Conservation (phyloP, 768 basidiomycete genomes). For the Boletus rubroflammeus region DNA sequence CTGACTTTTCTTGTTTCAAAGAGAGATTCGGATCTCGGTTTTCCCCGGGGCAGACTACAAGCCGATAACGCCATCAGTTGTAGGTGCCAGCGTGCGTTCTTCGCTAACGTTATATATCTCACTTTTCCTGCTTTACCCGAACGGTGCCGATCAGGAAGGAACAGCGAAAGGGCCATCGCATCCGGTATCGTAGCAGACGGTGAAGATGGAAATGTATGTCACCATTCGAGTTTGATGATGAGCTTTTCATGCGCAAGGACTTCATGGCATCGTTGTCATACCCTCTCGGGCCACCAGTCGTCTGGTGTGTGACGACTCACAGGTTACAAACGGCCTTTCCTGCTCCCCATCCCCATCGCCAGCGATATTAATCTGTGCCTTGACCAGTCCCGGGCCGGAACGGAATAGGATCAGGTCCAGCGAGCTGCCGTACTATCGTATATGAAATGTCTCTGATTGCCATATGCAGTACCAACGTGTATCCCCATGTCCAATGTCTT, state of each 20-base stretch:
- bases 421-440: background rate
- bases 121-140: background rate
- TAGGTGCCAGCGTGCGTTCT: background rate
- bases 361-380: background rate
- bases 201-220: background rate
- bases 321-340: background rate
- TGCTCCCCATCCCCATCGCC: background rate
- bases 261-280: background rate
- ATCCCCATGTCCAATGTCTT: background rate
- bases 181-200: background rate
- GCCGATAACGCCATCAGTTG: constrained; percentile 1
- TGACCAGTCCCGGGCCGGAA: background rate
- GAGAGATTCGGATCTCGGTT: constrained; percentile 16
- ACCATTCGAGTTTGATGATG: background rate
- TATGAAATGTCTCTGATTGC: background rate
- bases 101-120: background rate
- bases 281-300: background rate
- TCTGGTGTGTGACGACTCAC: background rate
- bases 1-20: background rate
- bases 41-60: constrained; percentile 2
- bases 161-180: background rate
- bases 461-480: constrained; percentile 3
- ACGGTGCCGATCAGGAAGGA: constrained; percentile 9
- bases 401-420: constrained; percentile 8
- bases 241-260: background rate